phyloP scores from a whole-genome alignment of 2,329 filamentous ascomycete genomes.

The Periconia sp. region DNA sequence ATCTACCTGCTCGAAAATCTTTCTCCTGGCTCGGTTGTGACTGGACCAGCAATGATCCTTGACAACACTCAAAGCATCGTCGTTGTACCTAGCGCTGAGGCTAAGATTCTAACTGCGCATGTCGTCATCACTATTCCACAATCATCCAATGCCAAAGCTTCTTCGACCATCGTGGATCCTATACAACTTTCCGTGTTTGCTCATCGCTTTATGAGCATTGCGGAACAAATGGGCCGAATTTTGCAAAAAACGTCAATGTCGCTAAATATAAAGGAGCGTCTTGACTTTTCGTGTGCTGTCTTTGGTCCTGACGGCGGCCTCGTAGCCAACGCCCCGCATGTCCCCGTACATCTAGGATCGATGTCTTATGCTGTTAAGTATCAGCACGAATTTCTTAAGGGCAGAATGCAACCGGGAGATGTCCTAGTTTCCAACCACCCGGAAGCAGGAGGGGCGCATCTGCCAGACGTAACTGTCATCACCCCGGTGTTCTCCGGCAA shows the following conservation, averaged over 20 bases:
- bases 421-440: conserved; percentile 32
- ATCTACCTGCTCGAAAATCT: conserved; percentile 80
- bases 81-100: conserved; percentile 74
- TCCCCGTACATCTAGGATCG: conserved; percentile 30
- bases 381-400: conserved; percentile 26
- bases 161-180: conserved; percentile 12
- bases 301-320: conserved; percentile 28
- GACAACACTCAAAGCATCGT: conserved; percentile 89
- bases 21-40: conserved; percentile 62
- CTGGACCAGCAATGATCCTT: conserved; percentile 80
- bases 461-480: conserved; percentile 32
- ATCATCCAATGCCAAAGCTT: neutral
- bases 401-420: conserved; percentile 28
- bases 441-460: conserved; percentile 27
- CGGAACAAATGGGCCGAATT: conserved; percentile 31
- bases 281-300: conserved; percentile 33
- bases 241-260: conserved; percentile 30
- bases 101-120: conserved; percentile 78
- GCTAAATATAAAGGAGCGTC: conserved; percentile 33
- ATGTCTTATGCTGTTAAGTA: conserved; percentile 35
- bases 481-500: conserved; percentile 53
- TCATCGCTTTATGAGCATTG: conserved; percentile 34
- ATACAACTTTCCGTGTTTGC: conserved; percentile 21
- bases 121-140: conserved; percentile 70
- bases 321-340: conserved; percentile 34